Percentiles rank a stretch among this genome's conserved stretches.
Conservation (phyloP, 257 asterid species). For the Eucommia ulmoides region DNA sequence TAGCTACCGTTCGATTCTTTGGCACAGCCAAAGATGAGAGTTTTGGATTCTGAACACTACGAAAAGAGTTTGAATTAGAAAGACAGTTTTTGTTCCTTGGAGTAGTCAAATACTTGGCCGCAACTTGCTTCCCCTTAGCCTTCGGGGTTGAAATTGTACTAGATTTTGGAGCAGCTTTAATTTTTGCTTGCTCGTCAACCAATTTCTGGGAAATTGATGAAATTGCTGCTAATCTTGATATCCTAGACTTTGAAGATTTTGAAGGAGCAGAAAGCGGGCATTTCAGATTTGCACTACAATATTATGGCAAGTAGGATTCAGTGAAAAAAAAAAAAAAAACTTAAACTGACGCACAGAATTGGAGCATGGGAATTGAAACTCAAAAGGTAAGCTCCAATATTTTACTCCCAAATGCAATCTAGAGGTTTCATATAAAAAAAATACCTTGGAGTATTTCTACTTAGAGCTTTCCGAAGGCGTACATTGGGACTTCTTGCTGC, state of each 20-base stretch:
- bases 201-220: slow-evolving; percentile 48
- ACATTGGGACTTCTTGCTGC: slow-evolving; percentile 97
- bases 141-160: slow-evolving; percentile 53
- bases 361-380: too few relatives aligned
- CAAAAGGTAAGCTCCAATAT: too few relatives aligned
- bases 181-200: slow-evolving; percentile 27
- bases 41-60: slow-evolving; percentile 62
- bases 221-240: slow-evolving; percentile 39
- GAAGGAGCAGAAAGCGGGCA: slow-evolving; percentile 91
- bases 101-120: slow-evolving; percentile 89
- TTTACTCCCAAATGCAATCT: too few relatives aligned
- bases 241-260: slow-evolving; percentile 52
- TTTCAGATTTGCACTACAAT: slow-evolving; percentile 46
- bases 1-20: slow-evolving; percentile 32
- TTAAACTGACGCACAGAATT: too few relatives aligned
- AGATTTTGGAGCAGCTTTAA: slow-evolving; percentile 22
- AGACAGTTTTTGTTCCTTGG: slow-evolving; percentile 55
- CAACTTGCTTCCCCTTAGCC: slow-evolving; percentile 51
- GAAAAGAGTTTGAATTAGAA: slow-evolving; percentile 32
- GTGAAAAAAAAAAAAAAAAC: too few relatives aligned
- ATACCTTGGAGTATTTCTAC: slow-evolving; percentile 55
- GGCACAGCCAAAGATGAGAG: slow-evolving; percentile 29
- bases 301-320: neutral
- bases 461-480: slow-evolving; percentile 54
- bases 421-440: too few relatives aligned